phyloP scores from a whole-genome alignment of 179 eudicot genomes.

The Monotropa hypopitys region DNA sequence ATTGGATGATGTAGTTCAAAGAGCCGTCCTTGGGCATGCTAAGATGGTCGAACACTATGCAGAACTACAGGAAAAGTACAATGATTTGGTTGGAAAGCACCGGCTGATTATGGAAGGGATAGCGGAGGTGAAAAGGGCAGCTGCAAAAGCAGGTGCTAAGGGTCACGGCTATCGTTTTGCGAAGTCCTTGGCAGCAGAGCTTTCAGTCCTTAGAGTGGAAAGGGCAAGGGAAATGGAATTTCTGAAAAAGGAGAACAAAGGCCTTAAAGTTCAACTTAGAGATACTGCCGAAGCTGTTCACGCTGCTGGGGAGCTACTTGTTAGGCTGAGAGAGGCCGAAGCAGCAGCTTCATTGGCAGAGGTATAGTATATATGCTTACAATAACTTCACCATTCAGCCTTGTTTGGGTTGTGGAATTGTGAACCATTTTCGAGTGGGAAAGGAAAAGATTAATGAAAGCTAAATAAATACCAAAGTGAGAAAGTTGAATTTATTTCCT shows the following conservation, averaged over 20 bases:
- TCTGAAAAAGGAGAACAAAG: constrained; percentile 64
- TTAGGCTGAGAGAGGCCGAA: constrained; percentile 84
- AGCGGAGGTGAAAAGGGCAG: constrained; percentile 69
- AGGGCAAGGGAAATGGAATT: constrained; percentile 70
- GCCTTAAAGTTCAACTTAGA: constrained; percentile 66
- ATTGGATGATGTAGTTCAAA: constrained; percentile 67
- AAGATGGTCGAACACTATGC: constrained; percentile 80
- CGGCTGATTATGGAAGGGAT: constrained; percentile 57
- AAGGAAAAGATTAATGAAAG: neutral
- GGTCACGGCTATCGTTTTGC: constrained; percentile 71
- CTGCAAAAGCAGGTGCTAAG: constrained; percentile 70
- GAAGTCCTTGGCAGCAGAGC: constrained; percentile 73
- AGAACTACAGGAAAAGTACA: constrained; percentile 74
- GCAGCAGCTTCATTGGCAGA: constrained; percentile 68
- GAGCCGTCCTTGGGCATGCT: constrained; percentile 67
- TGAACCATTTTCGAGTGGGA: too few relatives aligned
- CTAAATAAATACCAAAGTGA: neutral
- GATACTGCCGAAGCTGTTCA: constrained; percentile 97
- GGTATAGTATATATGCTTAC: constrained; percentile 25
- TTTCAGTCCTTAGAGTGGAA: constrained; percentile 57
- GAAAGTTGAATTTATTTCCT: neutral
- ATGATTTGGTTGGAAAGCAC: constrained; percentile 57
- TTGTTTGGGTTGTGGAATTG: neutral
- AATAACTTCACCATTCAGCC: neutral
- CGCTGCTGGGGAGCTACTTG: constrained; percentile 92